Evolutionary conservation across 257 asterid species (phyloP).

Genomic region (Paulownia fortunei): DNA sequence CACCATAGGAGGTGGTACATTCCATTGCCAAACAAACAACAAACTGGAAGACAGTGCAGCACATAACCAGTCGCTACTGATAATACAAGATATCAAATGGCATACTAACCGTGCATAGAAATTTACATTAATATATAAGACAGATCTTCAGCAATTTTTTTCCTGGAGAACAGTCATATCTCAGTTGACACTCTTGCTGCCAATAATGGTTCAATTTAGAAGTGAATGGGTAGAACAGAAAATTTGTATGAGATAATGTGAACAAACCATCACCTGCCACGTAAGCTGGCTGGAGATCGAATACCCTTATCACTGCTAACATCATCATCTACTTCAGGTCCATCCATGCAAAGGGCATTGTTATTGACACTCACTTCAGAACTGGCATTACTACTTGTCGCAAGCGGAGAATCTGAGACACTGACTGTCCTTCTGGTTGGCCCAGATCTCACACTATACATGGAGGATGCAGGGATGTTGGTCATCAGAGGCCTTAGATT

Average conservation of each 20-base stretch:
- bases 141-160: constrained; percentile 24
- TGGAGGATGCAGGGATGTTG: constrained; percentile 89
- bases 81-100: constrained; percentile 44
- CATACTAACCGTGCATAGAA: constrained; percentile 48
- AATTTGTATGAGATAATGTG: constrained; percentile 9
- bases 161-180: constrained; percentile 16
- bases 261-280: constrained; percentile 63
- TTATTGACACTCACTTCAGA: constrained; percentile 88
- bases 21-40: constrained; percentile 50
- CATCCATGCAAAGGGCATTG: constrained; percentile 63
- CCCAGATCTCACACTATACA: constrained; percentile 97
- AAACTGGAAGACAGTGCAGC: constrained; percentile 46
- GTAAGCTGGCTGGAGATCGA: constrained; percentile 70
- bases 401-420: constrained; percentile 89
- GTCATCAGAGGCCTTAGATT: constrained; percentile 84
- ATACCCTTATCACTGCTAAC: constrained; percentile 68
- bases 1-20: constrained; percentile 40
- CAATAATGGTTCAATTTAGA: constrained; percentile 25
- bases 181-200: constrained; percentile 35
- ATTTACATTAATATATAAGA: constrained; percentile 54
- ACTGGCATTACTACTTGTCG: constrained; percentile 95
- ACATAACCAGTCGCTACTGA: constrained; percentile 35
- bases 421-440: constrained; percentile 65
- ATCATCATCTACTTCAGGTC: constrained; percentile 69
- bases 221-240: constrained; percentile 12